Base-by-base conservation (phyloP, 2,329 filamentous ascomycete species). In the Ophiocordyceps sinensis region DNA sequence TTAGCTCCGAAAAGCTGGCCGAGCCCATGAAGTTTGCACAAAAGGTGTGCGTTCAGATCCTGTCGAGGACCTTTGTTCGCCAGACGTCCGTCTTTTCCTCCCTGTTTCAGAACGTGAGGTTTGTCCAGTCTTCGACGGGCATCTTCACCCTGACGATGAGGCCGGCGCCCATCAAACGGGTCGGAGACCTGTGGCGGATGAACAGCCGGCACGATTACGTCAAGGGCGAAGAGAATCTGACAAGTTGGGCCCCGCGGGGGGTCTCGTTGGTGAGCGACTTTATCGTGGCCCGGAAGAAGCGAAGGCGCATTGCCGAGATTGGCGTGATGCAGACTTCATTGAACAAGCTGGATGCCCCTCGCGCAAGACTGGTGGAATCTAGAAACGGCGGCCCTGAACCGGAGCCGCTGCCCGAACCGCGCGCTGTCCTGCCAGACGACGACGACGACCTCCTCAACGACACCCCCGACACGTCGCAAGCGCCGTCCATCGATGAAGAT, bases 151-250 rank as follows among this genome's bases (percentile, higher is more conserved):
- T 96, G 39, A 79, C 79, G 6, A 80, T 96, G 60, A 81, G 86
- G 28, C 91, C 91, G 0, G 80, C 85, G 8, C 87, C 87, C 3
- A 87, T 94, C 39, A 95, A 95, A 62, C 77, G 85, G 37, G 85
- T 87, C 1, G 86, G 86, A 3, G 91, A 98, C 57, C 69, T 98
- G 12, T 98, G 91, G 91, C 78, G 91, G 41, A 86, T 96, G 78
- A 93, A 87, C 59, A 96, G 88, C 14, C 81, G 85, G 44, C 83
- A 94, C 53, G 86, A 94, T 58, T 96, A 95, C 55, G 85, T 98
- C 52, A 95, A 94, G 59, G 91, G 91, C 42, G 88, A 98, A 61
- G 91, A 98, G 59, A 73, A 80, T 38, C 68, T 98, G 32, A 78
- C 71, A 3, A 78, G 79, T 43, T 98, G 91, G 91, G 78, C 80